Evolutionary conservation across 805 yeast genomes (phyloP).

Genomic region (Schwanniomyces yamadae): DNA sequence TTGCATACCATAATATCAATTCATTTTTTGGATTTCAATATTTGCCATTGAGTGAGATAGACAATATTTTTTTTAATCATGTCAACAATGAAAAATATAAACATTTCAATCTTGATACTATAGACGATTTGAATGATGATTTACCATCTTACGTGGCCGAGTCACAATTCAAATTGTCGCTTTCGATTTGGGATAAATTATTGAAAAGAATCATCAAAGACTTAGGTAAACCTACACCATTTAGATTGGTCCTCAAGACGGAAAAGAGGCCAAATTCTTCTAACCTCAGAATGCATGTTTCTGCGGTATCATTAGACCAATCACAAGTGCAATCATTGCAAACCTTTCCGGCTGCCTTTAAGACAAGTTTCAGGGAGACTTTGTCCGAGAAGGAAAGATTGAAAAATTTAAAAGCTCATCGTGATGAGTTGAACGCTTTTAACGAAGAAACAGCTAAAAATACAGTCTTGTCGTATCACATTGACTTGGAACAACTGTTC

Average conservation of each 20-base stretch:
- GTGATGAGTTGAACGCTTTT: conserved; percentile 22
- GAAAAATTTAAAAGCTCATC: conserved; percentile 22
- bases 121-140: conserved; percentile 29
- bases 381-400: conserved; percentile 22
- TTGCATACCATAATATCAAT: conserved; percentile 84
- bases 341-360: conserved; percentile 22
- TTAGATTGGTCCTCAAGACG: conserved; percentile 26
- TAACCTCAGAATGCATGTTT: conserved; percentile 18
- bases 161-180: conserved; percentile 61
- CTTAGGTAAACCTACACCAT: conserved; percentile 21
- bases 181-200: conserved; percentile 46
- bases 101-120: conserved; percentile 14
- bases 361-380: conserved; percentile 31
- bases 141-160: conserved; percentile 58
- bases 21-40: conserved; percentile 89
- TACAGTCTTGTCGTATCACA: conserved; percentile 21
- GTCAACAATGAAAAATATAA: conserved; percentile 11
- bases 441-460: conserved; percentile 19
- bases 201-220: conserved; percentile 28
- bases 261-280: conserved; percentile 5
- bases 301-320: conserved; percentile 28
- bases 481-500: conserved; percentile 18
- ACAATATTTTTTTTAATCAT: conserved; percentile 37
- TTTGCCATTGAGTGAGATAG: conserved; percentile 71
- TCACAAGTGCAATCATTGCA: conserved; percentile 24